A percentile compares a stretch with the other conserved stretches of the same genome.
phyloP scores from a whole-genome alignment of 352 stramenopile genomes.

The Globisporangium mamillatum region DNA sequence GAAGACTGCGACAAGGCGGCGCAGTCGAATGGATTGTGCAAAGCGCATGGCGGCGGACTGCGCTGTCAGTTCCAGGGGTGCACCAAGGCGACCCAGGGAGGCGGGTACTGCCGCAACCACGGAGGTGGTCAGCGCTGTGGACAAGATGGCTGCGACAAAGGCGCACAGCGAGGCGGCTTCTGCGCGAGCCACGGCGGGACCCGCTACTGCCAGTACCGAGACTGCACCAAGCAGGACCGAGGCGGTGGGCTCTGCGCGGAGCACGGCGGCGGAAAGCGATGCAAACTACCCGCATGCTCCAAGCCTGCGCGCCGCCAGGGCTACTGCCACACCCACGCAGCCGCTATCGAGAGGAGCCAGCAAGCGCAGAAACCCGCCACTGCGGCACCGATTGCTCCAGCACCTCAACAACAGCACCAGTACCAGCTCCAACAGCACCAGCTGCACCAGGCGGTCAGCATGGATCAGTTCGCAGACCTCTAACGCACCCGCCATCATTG shows the following conservation, averaged over 20 bases:
- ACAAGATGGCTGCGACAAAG: conserved; percentile 12
- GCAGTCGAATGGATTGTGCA: conserved; percentile 20
- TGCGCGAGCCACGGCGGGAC: conserved; percentile 17
- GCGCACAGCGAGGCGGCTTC: conserved; percentile 17
- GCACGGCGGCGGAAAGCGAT: conserved; percentile 82
- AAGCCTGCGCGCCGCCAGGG: conserved; percentile 16
- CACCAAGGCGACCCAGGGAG: conserved; percentile 15
- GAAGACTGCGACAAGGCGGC: conserved; percentile 12
- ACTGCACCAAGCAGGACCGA: conserved; percentile 86
- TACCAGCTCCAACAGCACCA: conserved; percentile 1
- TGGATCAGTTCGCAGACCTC: conserved; percentile 9
- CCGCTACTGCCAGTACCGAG: conserved; percentile 17
- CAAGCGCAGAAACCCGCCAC: background rate
- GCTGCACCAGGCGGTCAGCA: background rate
- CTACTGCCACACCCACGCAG: conserved; percentile 12
- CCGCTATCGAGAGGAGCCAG: background rate
- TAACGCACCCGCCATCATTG: background rate
- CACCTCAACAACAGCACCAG: background rate
- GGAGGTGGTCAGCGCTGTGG: conserved; percentile 15
- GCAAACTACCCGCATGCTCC: conserved; percentile 26
- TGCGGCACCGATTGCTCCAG: background rate
- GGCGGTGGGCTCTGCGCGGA: conserved; percentile 86
- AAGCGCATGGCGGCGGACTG: conserved; percentile 17
- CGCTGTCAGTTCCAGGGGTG: conserved; percentile 14
- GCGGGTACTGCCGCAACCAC: conserved; percentile 16